Evolutionary conservation across 768 basidiomycete species (phyloP), one percentile per base, ranked within the genome.

Genomic region (Leucogyrophana mollusca): DNA sequence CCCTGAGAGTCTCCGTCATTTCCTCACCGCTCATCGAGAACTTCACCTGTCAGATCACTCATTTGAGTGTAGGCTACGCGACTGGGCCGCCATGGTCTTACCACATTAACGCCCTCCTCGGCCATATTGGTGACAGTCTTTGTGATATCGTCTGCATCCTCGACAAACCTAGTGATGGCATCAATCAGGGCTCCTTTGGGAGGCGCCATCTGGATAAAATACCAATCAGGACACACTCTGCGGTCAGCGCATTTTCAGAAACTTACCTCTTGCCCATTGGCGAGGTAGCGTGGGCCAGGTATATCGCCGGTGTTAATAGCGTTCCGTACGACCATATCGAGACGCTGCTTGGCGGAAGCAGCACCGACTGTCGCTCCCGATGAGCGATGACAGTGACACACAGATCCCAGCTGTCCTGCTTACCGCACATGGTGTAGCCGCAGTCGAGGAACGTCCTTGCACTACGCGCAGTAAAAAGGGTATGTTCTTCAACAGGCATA

Each of bases 1-100:
- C 54, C 1, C 56, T 48, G 4, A 61, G 43, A 18, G 25, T 17
- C 24, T 61, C 59, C 9, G 50, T 53, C 22, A 61, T 61, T 30
- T 58, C 55, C 24, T 62, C 60, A 8, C 60, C 60, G 9, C 47
- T 53, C 60, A 62, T 62, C 13, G 53, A 54, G 33, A 62, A 50
- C 41, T 62, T 62, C 43, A 58, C 50, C 43, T 59, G 24, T 2
- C 3, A 4, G 4, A 21, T 25, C 9, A 9, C 21, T 16, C 46
- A 9, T 9, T 9, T 33, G n/a, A 33, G 32, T 9, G 9, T 33
- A 33, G 9, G 32, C 9, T 33, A 33, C 9, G 32, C 32, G n/a
- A 9, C 9, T 33, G 32, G 9, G n/a, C n/a, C 32, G 32, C 32
- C 9, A 33, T 9, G n/a, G 9, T n/a, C n/a, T 37, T 21, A 37